Conservation (phyloP, 768 basidiomycete species). For the Mycena olivaceomarginata region DNA sequence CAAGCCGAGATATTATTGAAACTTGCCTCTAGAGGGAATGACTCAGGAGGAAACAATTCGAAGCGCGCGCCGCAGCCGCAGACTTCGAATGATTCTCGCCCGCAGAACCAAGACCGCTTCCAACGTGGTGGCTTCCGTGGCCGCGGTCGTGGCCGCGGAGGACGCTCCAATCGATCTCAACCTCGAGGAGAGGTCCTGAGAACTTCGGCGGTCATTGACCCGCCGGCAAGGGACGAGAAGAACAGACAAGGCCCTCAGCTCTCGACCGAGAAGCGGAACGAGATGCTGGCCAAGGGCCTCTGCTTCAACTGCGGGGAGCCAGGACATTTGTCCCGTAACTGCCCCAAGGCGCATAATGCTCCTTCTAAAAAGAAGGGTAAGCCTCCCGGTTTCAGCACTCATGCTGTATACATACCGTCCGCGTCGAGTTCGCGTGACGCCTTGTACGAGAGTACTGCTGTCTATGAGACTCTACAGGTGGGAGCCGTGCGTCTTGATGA, state of each 20-base stretch:
- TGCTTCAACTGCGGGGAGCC: not conserved
- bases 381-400: not conserved
- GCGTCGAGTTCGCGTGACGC: not conserved
- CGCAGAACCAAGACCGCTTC: not conserved
- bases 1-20: not conserved
- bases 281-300: not conserved
- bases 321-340: not conserved
- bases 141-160: slow-evolving; percentile 2
- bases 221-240: not conserved
- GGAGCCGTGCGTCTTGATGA: too few species aligned
- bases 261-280: not conserved
- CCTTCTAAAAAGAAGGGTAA: not conserved
- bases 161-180: not conserved
- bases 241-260: not conserved
- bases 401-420: not conserved
- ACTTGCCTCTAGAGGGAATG: not conserved
- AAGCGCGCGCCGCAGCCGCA: not conserved
- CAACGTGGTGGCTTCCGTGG: not conserved
- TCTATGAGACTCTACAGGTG: too few species aligned
- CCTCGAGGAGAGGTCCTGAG: not conserved
- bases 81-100: not conserved
- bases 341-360: not conserved
- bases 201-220: not conserved
- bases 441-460: too few species aligned
- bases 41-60: not conserved